These are phyloP conservation scores for Epichloe coenophiala DNA, from an alignment of 2,329 filamentous ascomycete genomes.

Conservation along the genomic window DNA sequence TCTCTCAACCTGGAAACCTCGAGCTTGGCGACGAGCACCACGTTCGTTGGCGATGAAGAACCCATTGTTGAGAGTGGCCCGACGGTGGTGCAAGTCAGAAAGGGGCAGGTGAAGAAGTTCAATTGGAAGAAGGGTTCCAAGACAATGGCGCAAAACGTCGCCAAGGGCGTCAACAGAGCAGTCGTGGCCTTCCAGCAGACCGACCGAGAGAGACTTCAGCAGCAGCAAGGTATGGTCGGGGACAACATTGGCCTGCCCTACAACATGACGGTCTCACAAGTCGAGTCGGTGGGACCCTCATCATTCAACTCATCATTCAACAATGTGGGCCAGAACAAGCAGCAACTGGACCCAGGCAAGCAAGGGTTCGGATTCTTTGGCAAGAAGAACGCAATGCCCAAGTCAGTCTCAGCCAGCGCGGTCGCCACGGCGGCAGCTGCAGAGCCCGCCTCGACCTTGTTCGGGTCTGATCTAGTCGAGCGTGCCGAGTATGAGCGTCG, in stretches of 20 bases:
- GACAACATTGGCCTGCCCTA: constrained; percentile 60
- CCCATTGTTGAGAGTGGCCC: constrained; percentile 56
- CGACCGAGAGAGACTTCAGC: constrained; percentile 40
- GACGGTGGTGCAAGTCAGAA: constrained; percentile 91
- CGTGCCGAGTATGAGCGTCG: constrained; percentile 80
- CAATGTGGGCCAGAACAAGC: constrained; percentile 12
- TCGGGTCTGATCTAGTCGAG: constrained; percentile 78
- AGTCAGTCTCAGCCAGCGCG: constrained; percentile 30
- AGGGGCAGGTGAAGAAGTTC: constrained; percentile 89
- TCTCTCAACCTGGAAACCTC: constrained; percentile 37
- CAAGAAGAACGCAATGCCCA: constrained; percentile 38
- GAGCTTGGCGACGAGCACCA: constrained; percentile 43
- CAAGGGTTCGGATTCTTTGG: constrained; percentile 63
- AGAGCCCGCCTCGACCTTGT: constrained; percentile 50
- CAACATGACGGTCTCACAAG: constrained; percentile 48
- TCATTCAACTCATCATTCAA: background rate
- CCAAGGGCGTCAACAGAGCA: constrained; percentile 85
- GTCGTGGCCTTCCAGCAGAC: constrained; percentile 59
- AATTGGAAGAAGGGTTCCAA: constrained; percentile 98
- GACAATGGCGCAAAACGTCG: constrained; percentile 84
- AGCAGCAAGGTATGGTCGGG: constrained; percentile 39
- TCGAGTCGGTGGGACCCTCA: constrained; percentile 30
- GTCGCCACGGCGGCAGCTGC: constrained; percentile 29
- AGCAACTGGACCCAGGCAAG: constrained; percentile 23
- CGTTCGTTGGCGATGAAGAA: constrained; percentile 54